Base-by-base conservation (phyloP, 495 filamentous ascomycete species). In the Evernia prunastri region DNA sequence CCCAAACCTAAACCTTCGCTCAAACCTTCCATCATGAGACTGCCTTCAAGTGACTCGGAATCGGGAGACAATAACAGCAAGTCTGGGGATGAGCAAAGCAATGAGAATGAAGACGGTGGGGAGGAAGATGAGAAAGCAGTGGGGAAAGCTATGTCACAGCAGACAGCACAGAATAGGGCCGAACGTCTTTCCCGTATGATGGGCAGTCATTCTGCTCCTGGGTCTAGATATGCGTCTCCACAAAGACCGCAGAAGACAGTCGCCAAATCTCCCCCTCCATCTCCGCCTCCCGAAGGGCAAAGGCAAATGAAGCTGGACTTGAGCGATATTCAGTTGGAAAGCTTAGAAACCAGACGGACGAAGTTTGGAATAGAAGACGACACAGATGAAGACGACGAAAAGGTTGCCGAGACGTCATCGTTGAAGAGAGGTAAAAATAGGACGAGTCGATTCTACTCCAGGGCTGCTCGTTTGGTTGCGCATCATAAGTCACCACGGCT, bases 401-500 rank as follows among this genome's bases (percentile, higher is more conserved):
- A 53, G 25, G 58, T 60, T 4, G 31, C 47, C 12, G 43, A 60
- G 9, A 58, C 7, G 35, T 12, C 35, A 35, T 39, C 53, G 31
- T 10, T 33, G 23, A 27, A 49, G 39, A 39, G 33, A 54, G 35
- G 40, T 18, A 40, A 36, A 20, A 59, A 61, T 49, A 68, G 59
- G 35, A 35, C 27, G 10, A 47, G 33, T 11, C 59, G 54, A 36
- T 66, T 61, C 31, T 37, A 47, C 4, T 29, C 40, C n/a, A 56
- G 63, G 23, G 66, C 68, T 23, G 51, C 47, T 35, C 66, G 62
- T 33, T 54, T 70, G 25, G 13, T 70, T 10, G 37, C 58, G 25
- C 68, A 68, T 61, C 66, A 64, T 35, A 66, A 66, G 6, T 20
- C 29, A 39, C 25, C 23, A 56, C 73, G 73, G 78, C 78, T 77